These are phyloP conservation scores for Vaccinium macrocarpon DNA, from an alignment of 148 eudicot genomes.

Conservation along the genomic window DNA sequence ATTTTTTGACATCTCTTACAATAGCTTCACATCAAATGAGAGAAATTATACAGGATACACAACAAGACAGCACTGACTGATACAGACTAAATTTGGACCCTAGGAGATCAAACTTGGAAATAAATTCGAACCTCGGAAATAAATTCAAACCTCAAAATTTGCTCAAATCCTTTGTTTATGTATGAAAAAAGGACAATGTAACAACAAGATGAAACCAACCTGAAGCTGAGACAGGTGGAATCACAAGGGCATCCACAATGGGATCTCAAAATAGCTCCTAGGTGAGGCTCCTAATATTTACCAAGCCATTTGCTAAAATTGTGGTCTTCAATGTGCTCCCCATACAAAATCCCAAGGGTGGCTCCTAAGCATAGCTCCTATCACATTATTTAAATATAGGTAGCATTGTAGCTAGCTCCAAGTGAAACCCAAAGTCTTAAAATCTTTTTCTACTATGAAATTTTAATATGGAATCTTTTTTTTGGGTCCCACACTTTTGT, in stretches of 20 bases:
- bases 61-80: background rate
- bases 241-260: background rate
- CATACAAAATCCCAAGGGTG: too few species aligned
- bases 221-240: background rate
- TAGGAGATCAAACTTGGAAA: background rate
- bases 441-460: too few species aligned
- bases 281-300: too few species aligned
- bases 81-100: background rate
- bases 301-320: too few species aligned
- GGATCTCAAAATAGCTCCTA: too few species aligned
- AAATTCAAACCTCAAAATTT: background rate
- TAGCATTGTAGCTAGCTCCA: too few species aligned
- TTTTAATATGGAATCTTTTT: too few species aligned
- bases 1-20: background rate
- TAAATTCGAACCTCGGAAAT: background rate
- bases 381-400: too few species aligned
- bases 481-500: too few species aligned
- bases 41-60: background rate
- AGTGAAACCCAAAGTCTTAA: too few species aligned
- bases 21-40: background rate
- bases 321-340: too few species aligned
- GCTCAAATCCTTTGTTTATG: background rate
- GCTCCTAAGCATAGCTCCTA: too few species aligned
- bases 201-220: conserved; percentile 2
- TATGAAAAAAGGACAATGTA: background rate